These are phyloP conservation scores for Leccinum disarticulatum DNA, from an alignment of 768 basidiomycete species.

Conservation along the genomic window DNA sequence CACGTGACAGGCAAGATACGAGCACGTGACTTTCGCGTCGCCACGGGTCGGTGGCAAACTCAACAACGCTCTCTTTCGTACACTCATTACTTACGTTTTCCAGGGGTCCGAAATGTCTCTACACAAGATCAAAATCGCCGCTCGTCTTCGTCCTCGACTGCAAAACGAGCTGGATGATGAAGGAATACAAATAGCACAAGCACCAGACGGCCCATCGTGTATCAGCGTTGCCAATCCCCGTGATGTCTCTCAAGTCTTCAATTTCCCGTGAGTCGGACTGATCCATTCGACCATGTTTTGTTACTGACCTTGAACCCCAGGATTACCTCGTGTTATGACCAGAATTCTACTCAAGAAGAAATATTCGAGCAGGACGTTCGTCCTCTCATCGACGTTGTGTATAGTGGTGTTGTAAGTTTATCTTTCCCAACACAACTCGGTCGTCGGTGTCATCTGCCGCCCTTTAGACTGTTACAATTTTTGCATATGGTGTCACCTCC, in stretches of 20 bases:
- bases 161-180: slow-evolving; percentile 62
- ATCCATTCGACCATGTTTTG: neutral
- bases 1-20: slow-evolving; percentile 3
- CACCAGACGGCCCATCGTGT: slow-evolving; percentile 42
- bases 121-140: slow-evolving; percentile 68
- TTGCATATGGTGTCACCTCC: slow-evolving; percentile 89
- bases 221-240: slow-evolving; percentile 73
- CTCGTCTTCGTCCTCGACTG: slow-evolving; percentile 68
- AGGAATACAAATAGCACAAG: slow-evolving; percentile 52
- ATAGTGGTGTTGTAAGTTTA: slow-evolving; percentile 64
- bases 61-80: neutral
- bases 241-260: slow-evolving; percentile 67
- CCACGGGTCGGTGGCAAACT: slow-evolving; percentile 24
- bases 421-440: neutral
- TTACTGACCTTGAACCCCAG: slow-evolving; percentile 33
- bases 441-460: neutral
- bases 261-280: slow-evolving; percentile 59
- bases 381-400: slow-evolving; percentile 77
- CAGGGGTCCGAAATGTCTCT: slow-evolving; percentile 14
- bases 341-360: slow-evolving; percentile 66
- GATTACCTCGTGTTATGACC: slow-evolving; percentile 76
- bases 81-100: neutral
- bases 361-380: slow-evolving; percentile 76
- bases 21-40: slow-evolving; percentile 30
- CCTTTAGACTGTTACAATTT: slow-evolving; percentile 76